These are phyloP conservation scores for Elaphomyces granulatus DNA, from an alignment of 495 filamentous ascomycete species.

Conservation along the genomic window DNA sequence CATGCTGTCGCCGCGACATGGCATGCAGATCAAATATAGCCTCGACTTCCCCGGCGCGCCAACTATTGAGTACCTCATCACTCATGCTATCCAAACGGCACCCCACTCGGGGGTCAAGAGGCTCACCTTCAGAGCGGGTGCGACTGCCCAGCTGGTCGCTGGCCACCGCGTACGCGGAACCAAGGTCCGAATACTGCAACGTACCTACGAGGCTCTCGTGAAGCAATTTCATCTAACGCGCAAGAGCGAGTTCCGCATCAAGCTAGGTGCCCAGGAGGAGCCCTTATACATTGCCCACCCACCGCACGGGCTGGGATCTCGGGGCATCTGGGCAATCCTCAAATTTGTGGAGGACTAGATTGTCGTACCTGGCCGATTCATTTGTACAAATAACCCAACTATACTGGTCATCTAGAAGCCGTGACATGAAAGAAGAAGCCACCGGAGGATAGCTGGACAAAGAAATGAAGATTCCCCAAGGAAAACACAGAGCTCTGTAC, in stretches of 20 bases:
- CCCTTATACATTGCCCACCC: conserved; percentile 73
- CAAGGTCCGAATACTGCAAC: conserved; percentile 56
- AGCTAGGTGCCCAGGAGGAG: conserved; percentile 65
- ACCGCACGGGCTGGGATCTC: conserved; percentile 60
- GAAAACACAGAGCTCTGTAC: no score
- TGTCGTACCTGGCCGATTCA: no score
- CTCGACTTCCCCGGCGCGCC: conserved; percentile 72
- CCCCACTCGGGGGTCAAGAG: conserved; percentile 44
- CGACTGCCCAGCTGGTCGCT: conserved; percentile 47
- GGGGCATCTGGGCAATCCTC: conserved; percentile 59
- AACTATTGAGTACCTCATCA: conserved; percentile 66
- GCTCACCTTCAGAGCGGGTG: conserved; percentile 71
- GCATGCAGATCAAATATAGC: conserved; percentile 80
- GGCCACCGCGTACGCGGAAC: conserved; percentile 63
- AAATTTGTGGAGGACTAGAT: conserved; percentile 85
- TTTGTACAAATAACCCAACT: no score
- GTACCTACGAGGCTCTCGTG: conserved; percentile 62
- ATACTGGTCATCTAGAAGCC: no score
- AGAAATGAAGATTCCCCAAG: no score
- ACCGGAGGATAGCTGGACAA: no score
- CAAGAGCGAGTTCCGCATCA: conserved; percentile 78
- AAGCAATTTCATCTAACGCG: conserved; percentile 62
- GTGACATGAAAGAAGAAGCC: no score
- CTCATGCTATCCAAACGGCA: conserved; percentile 57
- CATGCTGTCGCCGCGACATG: conserved; percentile 57